phyloP scores from a whole-genome alignment of 805 yeast genomes.

The Metschnikowia arizonensis region DNA sequence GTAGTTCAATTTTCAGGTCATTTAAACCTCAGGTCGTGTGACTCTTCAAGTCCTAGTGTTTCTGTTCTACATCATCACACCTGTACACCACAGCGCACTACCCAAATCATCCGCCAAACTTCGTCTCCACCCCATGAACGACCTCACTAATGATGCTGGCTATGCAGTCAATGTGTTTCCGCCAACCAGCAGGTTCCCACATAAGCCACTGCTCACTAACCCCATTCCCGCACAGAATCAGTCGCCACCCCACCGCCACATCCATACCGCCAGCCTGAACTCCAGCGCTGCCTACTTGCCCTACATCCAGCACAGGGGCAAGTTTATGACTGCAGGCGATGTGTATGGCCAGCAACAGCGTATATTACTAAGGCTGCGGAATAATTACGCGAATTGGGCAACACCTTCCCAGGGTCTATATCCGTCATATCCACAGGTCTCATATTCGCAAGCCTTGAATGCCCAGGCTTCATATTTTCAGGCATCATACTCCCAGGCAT shows the following conservation, averaged over 20 bases:
- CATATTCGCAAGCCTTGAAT: no score
- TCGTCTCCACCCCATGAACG: conserved; percentile 1
- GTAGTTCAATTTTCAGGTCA: no score
- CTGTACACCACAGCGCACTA: conserved; percentile 4
- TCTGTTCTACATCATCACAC: neutral
- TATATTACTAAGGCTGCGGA: conserved; percentile 9
- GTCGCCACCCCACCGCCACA: conserved; percentile 1
- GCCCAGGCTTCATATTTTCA: neutral
- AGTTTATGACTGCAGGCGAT: conserved; percentile 44
- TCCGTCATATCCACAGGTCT: neutral
- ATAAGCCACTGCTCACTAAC: neutral
- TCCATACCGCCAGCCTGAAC: conserved; percentile 11
- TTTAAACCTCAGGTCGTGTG: no score
- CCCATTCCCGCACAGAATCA: neutral
- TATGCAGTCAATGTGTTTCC: conserved; percentile 4
- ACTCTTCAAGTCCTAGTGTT: neutral
- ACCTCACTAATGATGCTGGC: neutral
- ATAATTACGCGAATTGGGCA: neutral
- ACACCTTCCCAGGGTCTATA: no score
- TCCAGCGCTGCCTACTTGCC: conserved; percentile 41
- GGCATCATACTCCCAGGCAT: neutral
- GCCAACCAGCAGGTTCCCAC: conserved; percentile 8
- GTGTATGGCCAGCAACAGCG: conserved; percentile 32
- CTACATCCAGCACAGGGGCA: conserved; percentile 43
- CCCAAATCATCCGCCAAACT: neutral